A percentile compares a stretch with the other conserved stretches of the same genome.
These are phyloP conservation scores for Dothistroma pini DNA, from an alignment of 2,329 filamentous ascomycete genomes.

Conservation along the genomic window DNA sequence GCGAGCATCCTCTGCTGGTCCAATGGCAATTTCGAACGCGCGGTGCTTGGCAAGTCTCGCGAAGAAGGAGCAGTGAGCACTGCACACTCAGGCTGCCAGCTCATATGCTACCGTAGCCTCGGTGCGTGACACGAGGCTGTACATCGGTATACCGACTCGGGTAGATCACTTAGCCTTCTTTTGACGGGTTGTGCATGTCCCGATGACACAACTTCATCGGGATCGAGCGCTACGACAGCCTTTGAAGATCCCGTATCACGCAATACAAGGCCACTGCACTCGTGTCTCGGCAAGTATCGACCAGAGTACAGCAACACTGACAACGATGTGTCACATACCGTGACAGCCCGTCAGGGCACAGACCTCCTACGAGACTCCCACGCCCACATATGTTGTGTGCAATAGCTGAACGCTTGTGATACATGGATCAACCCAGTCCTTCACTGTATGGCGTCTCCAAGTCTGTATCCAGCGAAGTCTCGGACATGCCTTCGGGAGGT, in stretches of 20 bases:
- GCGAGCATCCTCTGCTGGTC: not conserved
- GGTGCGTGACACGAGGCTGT: not conserved
- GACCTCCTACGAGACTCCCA: not conserved
- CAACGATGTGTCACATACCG: not conserved
- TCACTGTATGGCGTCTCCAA: not conserved
- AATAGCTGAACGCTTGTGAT: not conserved
- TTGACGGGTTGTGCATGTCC: not conserved
- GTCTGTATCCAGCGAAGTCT: not conserved
- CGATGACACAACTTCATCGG: not conserved
- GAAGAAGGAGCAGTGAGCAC: not conserved
- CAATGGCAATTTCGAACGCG: not conserved
- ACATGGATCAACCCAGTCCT: not conserved
- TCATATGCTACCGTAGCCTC: not conserved
- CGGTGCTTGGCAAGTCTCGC: not conserved
- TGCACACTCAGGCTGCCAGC: not conserved
- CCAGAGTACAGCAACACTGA: not conserved
- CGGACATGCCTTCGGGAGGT: not conserved
- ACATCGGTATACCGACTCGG: not conserved
- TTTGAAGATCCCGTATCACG: not conserved
- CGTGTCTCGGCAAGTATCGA: not conserved
- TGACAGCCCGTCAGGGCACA: not conserved
- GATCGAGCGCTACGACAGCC: not conserved
- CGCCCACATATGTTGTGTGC: not conserved
- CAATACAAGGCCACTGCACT: not conserved
- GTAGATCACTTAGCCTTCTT: not conserved